A percentile compares a stretch with the other conserved stretches of the same genome.
Evolutionary conservation across 108 stramenopile genomes (phyloP).

Genomic region (Mayamaea pseudoterrestris): DNA sequence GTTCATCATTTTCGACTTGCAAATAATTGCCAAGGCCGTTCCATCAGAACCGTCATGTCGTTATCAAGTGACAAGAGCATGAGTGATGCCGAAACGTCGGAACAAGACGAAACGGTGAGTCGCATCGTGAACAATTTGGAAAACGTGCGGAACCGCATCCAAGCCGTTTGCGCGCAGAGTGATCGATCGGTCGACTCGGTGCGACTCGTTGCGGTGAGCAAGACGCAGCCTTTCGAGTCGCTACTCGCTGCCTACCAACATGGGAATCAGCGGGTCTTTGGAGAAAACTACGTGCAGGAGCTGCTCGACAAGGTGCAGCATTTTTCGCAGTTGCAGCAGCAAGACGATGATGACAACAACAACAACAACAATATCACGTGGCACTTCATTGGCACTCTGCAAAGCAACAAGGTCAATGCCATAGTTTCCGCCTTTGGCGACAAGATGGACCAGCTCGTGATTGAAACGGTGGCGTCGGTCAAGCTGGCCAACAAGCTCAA

Average conservation of each 20-base stretch:
- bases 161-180: no score
- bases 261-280: constrained; percentile 89
- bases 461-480: constrained; percentile 83
- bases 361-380: constrained; percentile 53
- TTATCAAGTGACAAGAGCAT: no score
- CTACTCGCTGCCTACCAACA: constrained; percentile 76
- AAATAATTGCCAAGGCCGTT: no score
- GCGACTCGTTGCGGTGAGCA: constrained; percentile 83
- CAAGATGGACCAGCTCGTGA: constrained; percentile 12
- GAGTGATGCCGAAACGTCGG: no score
- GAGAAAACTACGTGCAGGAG: constrained; percentile 99
- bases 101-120: no score
- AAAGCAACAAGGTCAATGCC: constrained; percentile 89
- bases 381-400: constrained; percentile 96
- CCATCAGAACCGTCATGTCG: no score
- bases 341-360: no score
- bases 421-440: constrained; percentile 49
- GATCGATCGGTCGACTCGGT: no score
- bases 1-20: no score
- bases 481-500: constrained; percentile 92
- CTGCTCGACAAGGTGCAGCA: constrained; percentile 82
- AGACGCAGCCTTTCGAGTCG: constrained; percentile 86
- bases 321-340: constrained; percentile 25
- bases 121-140: no score
- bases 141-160: no score